Evolutionary conservation across 495 filamentous ascomycete genomes (phyloP).

Genomic region (Penicillium salamii): DNA sequence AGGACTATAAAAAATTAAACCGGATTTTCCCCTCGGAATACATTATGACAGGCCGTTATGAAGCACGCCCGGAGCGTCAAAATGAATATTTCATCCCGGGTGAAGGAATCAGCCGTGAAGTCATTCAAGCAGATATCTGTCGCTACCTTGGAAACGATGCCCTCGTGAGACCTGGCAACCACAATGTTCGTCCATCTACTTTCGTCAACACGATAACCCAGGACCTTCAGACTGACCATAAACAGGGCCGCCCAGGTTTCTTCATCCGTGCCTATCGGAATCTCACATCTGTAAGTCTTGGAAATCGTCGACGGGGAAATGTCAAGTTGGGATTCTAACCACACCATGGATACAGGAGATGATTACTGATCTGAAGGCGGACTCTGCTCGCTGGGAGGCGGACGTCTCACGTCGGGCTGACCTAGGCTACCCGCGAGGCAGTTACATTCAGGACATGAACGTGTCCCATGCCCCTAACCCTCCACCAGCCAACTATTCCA

Average conservation of each 20-base stretch:
- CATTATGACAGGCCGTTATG: constrained; percentile 47
- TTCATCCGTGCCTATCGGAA: constrained; percentile 87
- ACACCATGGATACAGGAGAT: constrained; percentile 59
- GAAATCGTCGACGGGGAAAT: neutral
- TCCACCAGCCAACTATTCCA: constrained; percentile 33
- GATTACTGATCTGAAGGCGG: constrained; percentile 81
- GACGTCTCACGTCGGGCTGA: constrained; percentile 56
- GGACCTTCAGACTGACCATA: constrained; percentile 31
- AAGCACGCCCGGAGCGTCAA: constrained; percentile 50
- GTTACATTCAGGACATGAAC: constrained; percentile 44
- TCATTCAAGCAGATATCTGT: constrained; percentile 93
- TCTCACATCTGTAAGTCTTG: constrained; percentile 73
- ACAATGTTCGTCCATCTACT: constrained; percentile 60
- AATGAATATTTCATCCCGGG: constrained; percentile 87
- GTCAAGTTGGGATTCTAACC: constrained; percentile 8
- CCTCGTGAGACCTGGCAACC: constrained; percentile 77
- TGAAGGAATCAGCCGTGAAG: constrained; percentile 88
- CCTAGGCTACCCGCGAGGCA: constrained; percentile 46
- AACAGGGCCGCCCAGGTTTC: constrained; percentile 69
- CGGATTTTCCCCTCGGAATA: constrained; percentile 24
- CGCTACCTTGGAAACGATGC: constrained; percentile 92
- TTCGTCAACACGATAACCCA: neutral
- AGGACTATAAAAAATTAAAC: constrained; percentile 31
- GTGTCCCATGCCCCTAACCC: constrained; percentile 39
- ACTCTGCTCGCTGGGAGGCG: constrained; percentile 77